Evolutionary conservation across 2,329 filamentous ascomycete genomes (phyloP), one percentile per base, ranked within the genome.

Genomic region (Colletotrichum trifolii): DNA sequence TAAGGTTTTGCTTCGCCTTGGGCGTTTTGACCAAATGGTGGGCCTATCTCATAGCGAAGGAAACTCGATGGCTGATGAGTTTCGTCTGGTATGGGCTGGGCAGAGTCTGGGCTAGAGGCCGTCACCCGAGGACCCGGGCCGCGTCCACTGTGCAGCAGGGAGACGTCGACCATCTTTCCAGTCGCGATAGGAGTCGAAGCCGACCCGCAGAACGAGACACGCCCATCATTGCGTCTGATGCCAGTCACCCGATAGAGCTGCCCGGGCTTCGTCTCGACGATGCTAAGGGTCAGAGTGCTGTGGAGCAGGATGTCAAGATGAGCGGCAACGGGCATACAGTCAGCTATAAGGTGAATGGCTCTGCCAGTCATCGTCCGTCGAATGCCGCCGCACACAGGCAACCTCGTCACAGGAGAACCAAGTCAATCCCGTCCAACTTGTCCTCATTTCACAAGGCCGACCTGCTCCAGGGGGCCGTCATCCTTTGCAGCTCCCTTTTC

Each of bases 391-490:
- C 36, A 17, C 70, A 34, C 64, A 69, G 11, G 77, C 79, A n/a
- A 67, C 72, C 10, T 81, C 81, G 63, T 79, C 91, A 97, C 77
- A 88, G 89, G 61, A 87, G 94, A 68, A 91, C 90, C 33, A 94
- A 93, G 76, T 97, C 94, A 10, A 89, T 89, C 56, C 94, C 96
- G 0, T 99, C 96, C 0, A 89, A 88, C 43, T 82, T 99, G 25
- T 90, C 93, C 6, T 90, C 93, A 0, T 94, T 93, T 68, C 92
- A 99, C 81, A 99, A 99, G 77, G 96, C 96, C 9, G 96, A 99
- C 77, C 87, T 99, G 11, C 83, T 99, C 3, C 96, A 97, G 76
- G 96, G 96, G 0, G 83, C 93, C 17, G 86, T 99, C 64, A 95
- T 99, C 67, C 86, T 97, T 53, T 89, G 87, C 72, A 97, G 93